Percentiles rank a stretch among this genome's conserved stretches.
These are phyloP conservation scores for Grosmannia huntii DNA, from an alignment of 2,329 filamentous ascomycete species.

Conservation along the genomic window DNA sequence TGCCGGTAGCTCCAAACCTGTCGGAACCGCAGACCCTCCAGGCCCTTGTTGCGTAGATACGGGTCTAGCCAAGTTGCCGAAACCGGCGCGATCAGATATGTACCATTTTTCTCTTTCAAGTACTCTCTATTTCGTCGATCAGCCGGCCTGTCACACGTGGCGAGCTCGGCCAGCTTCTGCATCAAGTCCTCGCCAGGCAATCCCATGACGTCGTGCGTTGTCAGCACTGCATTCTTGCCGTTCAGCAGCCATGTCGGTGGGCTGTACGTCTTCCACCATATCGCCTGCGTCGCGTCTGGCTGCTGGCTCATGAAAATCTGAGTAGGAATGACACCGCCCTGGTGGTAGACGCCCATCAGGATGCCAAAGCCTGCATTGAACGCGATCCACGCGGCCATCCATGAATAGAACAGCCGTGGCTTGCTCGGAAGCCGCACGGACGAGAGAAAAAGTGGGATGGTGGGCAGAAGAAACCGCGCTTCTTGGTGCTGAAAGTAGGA, in stretches of 20 bases:
- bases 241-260: slow-evolving; percentile 71
- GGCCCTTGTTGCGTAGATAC: slow-evolving; percentile 45
- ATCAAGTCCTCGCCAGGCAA: slow-evolving; percentile 49
- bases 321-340: slow-evolving; percentile 63
- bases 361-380: slow-evolving; percentile 58
- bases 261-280: slow-evolving; percentile 83
- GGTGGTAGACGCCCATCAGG: slow-evolving; percentile 72
- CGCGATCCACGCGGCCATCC: slow-evolving; percentile 50
- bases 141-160: slow-evolving; percentile 49
- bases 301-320: slow-evolving; percentile 64
- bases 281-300: slow-evolving; percentile 52
- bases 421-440: slow-evolving; percentile 54
- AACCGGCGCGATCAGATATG: slow-evolving; percentile 59
- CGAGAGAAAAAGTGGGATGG: slow-evolving; percentile 63
- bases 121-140: slow-evolving; percentile 42
- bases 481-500: slow-evolving; percentile 71
- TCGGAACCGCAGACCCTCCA: slow-evolving; percentile 49
- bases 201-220: slow-evolving; percentile 62
- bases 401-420: slow-evolving; percentile 33
- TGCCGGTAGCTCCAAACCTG: slow-evolving; percentile 55
- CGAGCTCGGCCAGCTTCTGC: slow-evolving; percentile 41
- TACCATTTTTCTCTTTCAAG: slow-evolving; percentile 48
- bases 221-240: slow-evolving; percentile 59
- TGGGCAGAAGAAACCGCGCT: slow-evolving; percentile 63
- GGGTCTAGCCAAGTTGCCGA: slow-evolving; percentile 59